phyloP scores from a whole-genome alignment of 176 grass and related monocot species.

The Triticum timopheevii region DNA sequence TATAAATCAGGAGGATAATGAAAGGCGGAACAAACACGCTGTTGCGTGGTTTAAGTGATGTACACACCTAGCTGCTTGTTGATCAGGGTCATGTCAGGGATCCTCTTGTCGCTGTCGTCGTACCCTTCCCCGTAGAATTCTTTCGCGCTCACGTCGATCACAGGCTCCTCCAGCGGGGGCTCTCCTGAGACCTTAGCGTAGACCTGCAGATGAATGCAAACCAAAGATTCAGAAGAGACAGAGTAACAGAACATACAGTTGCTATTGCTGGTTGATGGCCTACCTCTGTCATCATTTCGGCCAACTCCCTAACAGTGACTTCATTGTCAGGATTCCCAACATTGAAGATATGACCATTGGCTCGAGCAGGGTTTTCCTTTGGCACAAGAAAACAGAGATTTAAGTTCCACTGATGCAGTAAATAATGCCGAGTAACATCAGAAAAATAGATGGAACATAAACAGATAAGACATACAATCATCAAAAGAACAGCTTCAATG shows the following conservation, averaged over 20 bases:
- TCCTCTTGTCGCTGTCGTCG: slow-evolving; percentile 91
- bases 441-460: neutral
- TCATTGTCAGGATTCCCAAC: slow-evolving; percentile 97
- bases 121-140: slow-evolving; percentile 98
- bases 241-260: neutral
- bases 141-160: slow-evolving; percentile 76
- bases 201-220: slow-evolving; percentile 51
- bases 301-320: slow-evolving; percentile 86
- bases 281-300: slow-evolving; percentile 93
- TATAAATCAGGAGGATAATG: neutral
- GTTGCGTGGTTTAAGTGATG: neutral
- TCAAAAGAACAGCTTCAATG: slow-evolving; percentile 94
- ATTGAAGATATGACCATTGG: slow-evolving; percentile 93
- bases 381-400: neutral
- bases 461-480: slow-evolving; percentile 59
- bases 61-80: slow-evolving; percentile 79
- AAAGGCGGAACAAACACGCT: neutral
- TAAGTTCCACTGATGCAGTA: neutral
- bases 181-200: slow-evolving; percentile 82
- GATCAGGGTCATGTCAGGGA: slow-evolving; percentile 87
- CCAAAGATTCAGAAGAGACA: neutral
- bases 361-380: slow-evolving; percentile 84
- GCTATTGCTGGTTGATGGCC: neutral
- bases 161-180: slow-evolving; percentile 59
- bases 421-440: neutral